Conservation (phyloP, 805 yeast species). For the Kluyveromyces nonfermentans region DNA sequence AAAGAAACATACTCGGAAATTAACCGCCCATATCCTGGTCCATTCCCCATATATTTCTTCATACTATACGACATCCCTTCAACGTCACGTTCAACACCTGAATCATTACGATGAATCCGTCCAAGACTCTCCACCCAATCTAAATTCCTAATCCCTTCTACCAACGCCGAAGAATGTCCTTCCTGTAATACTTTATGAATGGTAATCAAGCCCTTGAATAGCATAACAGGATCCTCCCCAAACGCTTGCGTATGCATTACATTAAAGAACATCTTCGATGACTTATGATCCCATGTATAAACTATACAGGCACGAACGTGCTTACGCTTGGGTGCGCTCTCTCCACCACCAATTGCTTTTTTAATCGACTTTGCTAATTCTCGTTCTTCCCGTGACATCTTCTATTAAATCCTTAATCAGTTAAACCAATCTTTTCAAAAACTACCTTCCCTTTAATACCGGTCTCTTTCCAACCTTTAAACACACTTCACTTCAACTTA, state of each 20-base stretch:
- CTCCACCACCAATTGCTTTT: slow-evolving; percentile 81
- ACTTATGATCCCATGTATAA: slow-evolving; percentile 91
- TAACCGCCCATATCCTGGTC: slow-evolving; percentile 53
- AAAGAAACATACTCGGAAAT: slow-evolving; percentile 69
- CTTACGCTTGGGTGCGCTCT: slow-evolving; percentile 88
- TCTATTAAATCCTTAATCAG: no score
- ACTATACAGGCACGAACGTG: slow-evolving; percentile 95
- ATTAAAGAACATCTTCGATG: slow-evolving; percentile 78
- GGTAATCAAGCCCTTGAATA: slow-evolving; percentile 77
- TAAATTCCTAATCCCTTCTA: slow-evolving; percentile 69
- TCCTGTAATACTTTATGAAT: slow-evolving; percentile 93
- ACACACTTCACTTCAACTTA: no score
- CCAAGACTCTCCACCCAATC: slow-evolving; percentile 72
- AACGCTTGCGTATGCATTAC: slow-evolving; percentile 70
- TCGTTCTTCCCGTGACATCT: slow-evolving; percentile 28
- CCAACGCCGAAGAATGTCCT: slow-evolving; percentile 82
- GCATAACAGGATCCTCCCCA: slow-evolving; percentile 66
- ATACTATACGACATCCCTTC: background rate
- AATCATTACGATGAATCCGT: slow-evolving; percentile 38
- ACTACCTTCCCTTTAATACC: no score
- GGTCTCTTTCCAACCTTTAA: no score
- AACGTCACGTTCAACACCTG: slow-evolving; percentile 9
- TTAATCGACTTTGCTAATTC: slow-evolving; percentile 37
- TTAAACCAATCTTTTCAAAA: no score
- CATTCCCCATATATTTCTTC: background rate